phyloP scores from a whole-genome alignment of 352 stramenopile genomes.

The Paralagenidium karlingii region DNA sequence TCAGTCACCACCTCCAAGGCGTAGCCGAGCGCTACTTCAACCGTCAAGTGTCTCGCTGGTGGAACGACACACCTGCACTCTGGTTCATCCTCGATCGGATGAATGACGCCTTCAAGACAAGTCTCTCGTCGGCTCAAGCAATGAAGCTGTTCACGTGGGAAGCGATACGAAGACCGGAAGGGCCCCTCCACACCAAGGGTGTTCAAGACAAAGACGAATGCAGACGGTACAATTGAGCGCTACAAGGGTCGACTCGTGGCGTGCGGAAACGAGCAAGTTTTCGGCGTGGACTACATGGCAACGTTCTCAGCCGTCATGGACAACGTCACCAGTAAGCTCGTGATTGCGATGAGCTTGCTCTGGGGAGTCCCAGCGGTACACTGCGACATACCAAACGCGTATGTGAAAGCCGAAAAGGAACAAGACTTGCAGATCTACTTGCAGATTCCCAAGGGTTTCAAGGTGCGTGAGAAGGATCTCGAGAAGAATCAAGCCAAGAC shows the following conservation, averaged over 20 bases:
- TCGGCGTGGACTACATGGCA: not conserved
- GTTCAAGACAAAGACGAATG: not conserved
- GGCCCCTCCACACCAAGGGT: conserved; percentile 4
- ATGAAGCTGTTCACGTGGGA: conserved; percentile 12
- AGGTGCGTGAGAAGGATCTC: no score
- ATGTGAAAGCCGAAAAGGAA: conserved; percentile 1
- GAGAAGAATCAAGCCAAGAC: not conserved
- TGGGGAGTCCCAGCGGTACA: not conserved
- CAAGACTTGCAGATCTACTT: conserved; percentile 5
- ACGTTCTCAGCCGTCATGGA: not conserved
- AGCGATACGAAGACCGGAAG: no score
- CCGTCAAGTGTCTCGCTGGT: conserved; percentile 3
- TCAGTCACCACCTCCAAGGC: conserved; percentile 1
- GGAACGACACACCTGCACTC: conserved; percentile 1
- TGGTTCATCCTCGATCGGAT: conserved; percentile 3
- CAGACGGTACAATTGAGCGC: conserved; percentile 1
- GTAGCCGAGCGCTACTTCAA: conserved; percentile 9
- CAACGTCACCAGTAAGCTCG: not conserved
- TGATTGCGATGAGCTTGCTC: not conserved
- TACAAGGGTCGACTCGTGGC: conserved; percentile 3
- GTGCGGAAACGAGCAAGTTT: not conserved
- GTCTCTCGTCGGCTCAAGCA: conserved; percentile 4
- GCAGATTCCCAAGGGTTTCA: not conserved
- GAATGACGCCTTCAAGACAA: conserved; percentile 6
- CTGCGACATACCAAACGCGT: conserved; percentile 1